These are phyloP conservation scores for Penicillium concentricum DNA, from an alignment of 2,329 filamentous ascomycete genomes.

Conservation along the genomic window DNA sequence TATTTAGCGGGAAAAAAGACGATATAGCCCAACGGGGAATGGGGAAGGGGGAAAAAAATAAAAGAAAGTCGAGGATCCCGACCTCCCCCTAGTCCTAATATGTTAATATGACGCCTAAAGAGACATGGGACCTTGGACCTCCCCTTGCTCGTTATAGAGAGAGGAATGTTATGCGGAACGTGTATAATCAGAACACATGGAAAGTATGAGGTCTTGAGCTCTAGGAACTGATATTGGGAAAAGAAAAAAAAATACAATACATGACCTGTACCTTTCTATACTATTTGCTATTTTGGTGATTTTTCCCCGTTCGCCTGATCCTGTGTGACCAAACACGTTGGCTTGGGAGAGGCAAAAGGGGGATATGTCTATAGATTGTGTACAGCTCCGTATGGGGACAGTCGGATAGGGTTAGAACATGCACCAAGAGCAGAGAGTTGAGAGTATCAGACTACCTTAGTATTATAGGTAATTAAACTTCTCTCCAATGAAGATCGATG, in stretches of 20 bases:
- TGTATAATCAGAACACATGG: background rate
- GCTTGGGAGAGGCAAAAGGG: slow-evolving; percentile 1
- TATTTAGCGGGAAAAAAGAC: slow-evolving; percentile 8
- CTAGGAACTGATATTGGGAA: background rate
- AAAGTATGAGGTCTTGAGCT: too few species aligned
- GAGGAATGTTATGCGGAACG: slow-evolving; percentile 4
- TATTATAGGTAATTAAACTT: slow-evolving; percentile 15
- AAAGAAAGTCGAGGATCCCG: slow-evolving; percentile 34
- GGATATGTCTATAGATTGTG: background rate
- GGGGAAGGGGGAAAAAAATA: slow-evolving; percentile 10
- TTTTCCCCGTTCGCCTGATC: slow-evolving; percentile 6
- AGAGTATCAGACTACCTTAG: background rate
- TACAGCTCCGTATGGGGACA: background rate
- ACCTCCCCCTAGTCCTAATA: slow-evolving; percentile 42
- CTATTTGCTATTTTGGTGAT: slow-evolving; percentile 1
- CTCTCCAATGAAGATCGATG: slow-evolving; percentile 25
- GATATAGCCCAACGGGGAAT: slow-evolving; percentile 6
- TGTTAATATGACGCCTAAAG: slow-evolving; percentile 42
- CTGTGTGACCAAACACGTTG: slow-evolving; percentile 8
- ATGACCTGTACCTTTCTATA: background rate
- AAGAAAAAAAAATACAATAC: slow-evolving; percentile 2
- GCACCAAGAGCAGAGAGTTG: too few species aligned
- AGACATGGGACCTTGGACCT: background rate
- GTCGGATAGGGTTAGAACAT: too few species aligned
- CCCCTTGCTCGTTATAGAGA: slow-evolving; percentile 5